Base-by-base conservation (phyloP, 225 moss, liverwort and hornwort species). In the Lunularia cruciata region DNA sequence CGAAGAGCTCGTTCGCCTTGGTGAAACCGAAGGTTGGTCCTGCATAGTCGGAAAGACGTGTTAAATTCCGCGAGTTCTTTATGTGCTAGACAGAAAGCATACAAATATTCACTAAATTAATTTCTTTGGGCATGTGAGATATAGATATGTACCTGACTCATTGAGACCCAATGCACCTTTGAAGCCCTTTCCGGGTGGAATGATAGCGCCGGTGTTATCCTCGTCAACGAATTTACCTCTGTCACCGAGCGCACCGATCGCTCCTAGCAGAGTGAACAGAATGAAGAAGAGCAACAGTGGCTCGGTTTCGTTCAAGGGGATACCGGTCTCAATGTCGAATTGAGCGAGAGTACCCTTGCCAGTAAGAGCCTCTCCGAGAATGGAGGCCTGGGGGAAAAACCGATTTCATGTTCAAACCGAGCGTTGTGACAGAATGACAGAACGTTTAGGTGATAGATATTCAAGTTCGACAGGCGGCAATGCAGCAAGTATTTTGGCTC, bases 291-390 rank as follows among this genome's bases (percentile, higher is more conserved):
- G 51, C 62, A 94, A 60, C 69, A 94, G 75, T 4, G 93, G 93
- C 76, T 94, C 90, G 1, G 93, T 94, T 61, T 94, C 93, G 5
- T 82, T 84, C 67, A 94, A 70, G 1, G 90, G 90, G 73, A 94
- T 94, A 39, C 93, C 93, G 18, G 90, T 94, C 78, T 94, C 93
- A 12, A 94, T 43, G 71, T 94, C 93, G 16, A 94, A 94, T 75
- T 94, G 93, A 36, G 86, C 90, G 12, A 94, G 71, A 1, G 93
- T 90, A 11, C 93, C 90, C 71, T 90, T 94, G 2, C 90, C 90
- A 0, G 84, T 86, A 43, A 94, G 75, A 1, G 90, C 93, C 56
- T 90, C 93, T 4, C 88, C 93, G 3, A 90, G 69, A 38, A 94
- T 75, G 23, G 93, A 90, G 20, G 93, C 93, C 93, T 94, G 35